Conservation (phyloP, 306 rosid species). For the Fagus crenata region DNA sequence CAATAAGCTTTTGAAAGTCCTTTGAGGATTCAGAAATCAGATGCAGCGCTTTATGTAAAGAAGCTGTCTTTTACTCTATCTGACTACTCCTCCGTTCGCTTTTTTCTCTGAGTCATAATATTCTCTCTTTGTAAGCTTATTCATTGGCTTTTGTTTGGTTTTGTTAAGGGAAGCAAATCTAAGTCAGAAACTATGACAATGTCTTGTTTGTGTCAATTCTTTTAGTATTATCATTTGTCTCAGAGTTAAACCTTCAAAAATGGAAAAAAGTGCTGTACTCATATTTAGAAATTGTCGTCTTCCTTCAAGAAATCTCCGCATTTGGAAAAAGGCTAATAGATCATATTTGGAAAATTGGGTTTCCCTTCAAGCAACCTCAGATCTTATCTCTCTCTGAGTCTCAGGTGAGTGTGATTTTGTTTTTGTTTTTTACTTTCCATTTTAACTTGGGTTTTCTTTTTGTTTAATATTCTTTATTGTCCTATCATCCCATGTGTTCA, state of each 20-base stretch:
- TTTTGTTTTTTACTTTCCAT: not conserved
- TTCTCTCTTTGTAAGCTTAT: slow-evolving; percentile 39
- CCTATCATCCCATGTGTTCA: not conserved
- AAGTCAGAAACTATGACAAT: slow-evolving; percentile 58
- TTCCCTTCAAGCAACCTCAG: slow-evolving; percentile 65
- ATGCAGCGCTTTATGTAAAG: not conserved
- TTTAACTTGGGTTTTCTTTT: not conserved
- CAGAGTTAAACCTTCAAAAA: slow-evolving; percentile 35
- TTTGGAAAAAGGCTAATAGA: slow-evolving; percentile 45
- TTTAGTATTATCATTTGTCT: slow-evolving; percentile 35
- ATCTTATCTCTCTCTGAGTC: not conserved
- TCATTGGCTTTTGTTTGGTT: slow-evolving; percentile 50
- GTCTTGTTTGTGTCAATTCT: slow-evolving; percentile 82
- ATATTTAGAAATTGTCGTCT: slow-evolving; percentile 46
- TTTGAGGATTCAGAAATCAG: slow-evolving; percentile 21
- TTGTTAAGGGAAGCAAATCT: slow-evolving; percentile 63
- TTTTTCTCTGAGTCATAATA: slow-evolving; percentile 50
- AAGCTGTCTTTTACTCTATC: slow-evolving; percentile 19
- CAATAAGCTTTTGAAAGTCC: slow-evolving; percentile 43
- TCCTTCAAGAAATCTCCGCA: slow-evolving; percentile 67
- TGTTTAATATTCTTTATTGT: not conserved
- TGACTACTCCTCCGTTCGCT: slow-evolving; percentile 45
- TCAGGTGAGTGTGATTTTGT: not conserved
- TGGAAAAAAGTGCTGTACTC: slow-evolving; percentile 44
- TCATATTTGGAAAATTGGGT: slow-evolving; percentile 44